Evolutionary conservation across 2,329 filamentous ascomycete species (phyloP).

Genomic region (Ustulina deusta): DNA sequence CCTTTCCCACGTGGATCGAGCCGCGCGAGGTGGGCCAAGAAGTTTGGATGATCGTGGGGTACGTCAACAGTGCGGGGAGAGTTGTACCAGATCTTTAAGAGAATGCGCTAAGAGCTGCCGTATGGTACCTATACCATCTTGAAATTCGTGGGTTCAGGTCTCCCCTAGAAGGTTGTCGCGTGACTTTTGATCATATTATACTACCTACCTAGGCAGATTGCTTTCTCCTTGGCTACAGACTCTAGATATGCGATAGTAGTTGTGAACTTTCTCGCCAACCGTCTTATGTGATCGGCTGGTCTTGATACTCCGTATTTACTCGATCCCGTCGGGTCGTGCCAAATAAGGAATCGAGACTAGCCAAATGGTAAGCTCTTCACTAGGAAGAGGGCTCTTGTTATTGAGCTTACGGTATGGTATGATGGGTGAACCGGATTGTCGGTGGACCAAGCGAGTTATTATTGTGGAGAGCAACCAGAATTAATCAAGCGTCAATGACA

Average conservation of each 20-base stretch:
- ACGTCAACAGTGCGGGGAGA: conserved; percentile 28
- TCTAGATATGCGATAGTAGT: neutral
- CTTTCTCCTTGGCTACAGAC: neutral
- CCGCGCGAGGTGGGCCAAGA: conserved; percentile 9
- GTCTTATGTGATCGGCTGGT: too few relatives aligned
- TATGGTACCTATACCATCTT: too few relatives aligned
- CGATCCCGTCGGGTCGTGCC: neutral
- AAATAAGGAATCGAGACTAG: neutral
- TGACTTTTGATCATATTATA: neutral
- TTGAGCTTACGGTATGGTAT: neutral
- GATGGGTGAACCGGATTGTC: neutral
- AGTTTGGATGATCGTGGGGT: conserved; percentile 28
- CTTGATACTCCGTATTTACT: too few relatives aligned
- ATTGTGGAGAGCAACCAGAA: neutral
- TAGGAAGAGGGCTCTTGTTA: neutral
- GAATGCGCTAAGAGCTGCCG: too few relatives aligned
- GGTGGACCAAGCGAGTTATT: neutral
- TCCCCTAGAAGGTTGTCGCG: neutral
- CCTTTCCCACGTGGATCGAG: conserved; percentile 19
- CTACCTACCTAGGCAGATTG: too few relatives aligned
- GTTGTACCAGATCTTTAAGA: neutral
- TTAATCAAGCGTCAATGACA: neutral
- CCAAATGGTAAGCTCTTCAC: neutral
- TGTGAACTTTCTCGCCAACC: neutral
- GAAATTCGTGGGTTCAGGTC: neutral